Evolutionary conservation across 2,329 filamentous ascomycete genomes (phyloP).

Genomic region (Stagonosporopsis chrysanthemi): DNA sequence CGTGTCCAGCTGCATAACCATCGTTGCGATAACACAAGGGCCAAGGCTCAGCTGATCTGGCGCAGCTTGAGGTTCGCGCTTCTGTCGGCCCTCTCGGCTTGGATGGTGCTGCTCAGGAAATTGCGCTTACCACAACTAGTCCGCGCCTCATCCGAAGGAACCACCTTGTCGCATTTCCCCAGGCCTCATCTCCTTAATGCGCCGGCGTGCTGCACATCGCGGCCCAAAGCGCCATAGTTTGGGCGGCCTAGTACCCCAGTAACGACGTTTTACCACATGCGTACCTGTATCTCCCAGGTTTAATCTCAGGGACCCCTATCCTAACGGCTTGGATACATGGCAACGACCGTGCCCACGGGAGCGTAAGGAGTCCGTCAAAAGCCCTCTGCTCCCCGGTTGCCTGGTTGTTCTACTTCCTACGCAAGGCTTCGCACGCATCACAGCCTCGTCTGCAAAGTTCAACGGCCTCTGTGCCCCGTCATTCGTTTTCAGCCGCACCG

Average conservation of each 20-base stretch:
- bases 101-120: conserved; percentile 13
- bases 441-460: conserved; percentile 44
- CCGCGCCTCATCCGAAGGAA: conserved; percentile 17
- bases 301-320: conserved; percentile 46
- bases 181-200: conserved; percentile 21
- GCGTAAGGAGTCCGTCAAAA: conserved; percentile 43
- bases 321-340: conserved; percentile 32
- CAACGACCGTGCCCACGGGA: conserved; percentile 22
- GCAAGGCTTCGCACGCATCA: conserved; percentile 45
- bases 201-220: conserved; percentile 30
- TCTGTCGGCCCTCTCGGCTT: conserved; percentile 6
- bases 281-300: conserved; percentile 30
- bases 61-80: background rate
- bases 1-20: background rate
- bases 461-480: conserved; percentile 47
- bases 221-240: conserved; percentile 32
- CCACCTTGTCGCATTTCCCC: conserved; percentile 18
- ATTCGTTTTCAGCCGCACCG: conserved; percentile 54
- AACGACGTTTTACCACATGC: conserved; percentile 32
- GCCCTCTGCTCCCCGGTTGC: conserved; percentile 30
- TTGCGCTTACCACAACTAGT: conserved; percentile 16
- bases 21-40: background rate
- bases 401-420: conserved; percentile 30
- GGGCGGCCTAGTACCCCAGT: conserved; percentile 22
- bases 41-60: background rate